phyloP scores from a whole-genome alignment of 805 yeast genomes.

The Ogataea kodamae region DNA sequence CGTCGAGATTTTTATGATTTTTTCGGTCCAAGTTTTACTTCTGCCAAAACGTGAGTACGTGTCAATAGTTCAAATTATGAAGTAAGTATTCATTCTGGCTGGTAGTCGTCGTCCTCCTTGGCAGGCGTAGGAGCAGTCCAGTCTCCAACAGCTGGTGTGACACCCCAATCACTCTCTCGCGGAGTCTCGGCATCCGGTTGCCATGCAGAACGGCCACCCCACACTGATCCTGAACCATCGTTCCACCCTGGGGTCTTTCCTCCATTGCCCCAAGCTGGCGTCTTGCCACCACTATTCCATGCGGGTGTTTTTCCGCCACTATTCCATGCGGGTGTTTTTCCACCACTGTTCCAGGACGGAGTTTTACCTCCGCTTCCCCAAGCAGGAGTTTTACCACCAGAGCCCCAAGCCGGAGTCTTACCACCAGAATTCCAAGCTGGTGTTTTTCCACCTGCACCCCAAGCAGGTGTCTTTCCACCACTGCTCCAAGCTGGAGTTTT shows the following conservation, averaged over 20 bases:
- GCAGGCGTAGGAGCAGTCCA: constrained; percentile 48
- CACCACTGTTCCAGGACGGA: constrained; percentile 39
- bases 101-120: constrained; percentile 27
- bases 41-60: constrained; percentile 8
- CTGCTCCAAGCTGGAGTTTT: constrained; percentile 13
- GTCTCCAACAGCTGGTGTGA: constrained; percentile 44
- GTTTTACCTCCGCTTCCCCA: constrained; percentile 38
- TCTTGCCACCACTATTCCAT: constrained; percentile 37
- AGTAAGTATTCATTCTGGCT: constrained; percentile 14
- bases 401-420: constrained; percentile 48
- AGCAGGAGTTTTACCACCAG: constrained; percentile 38
- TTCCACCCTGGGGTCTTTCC: constrained; percentile 45
- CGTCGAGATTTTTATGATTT: constrained; percentile 9
- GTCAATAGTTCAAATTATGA: constrained; percentile 2
- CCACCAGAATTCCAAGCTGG: constrained; percentile 40
- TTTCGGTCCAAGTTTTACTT: constrained; percentile 1
- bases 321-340: constrained; percentile 48
- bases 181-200: constrained; percentile 31
- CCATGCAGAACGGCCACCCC: constrained; percentile 45
- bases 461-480: constrained; percentile 26
- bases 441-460: constrained; percentile 34
- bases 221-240: constrained; percentile 23
- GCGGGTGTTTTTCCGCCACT: constrained; percentile 39
- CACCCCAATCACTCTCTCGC: constrained; percentile 34
- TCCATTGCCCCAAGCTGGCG: constrained; percentile 44